These are phyloP conservation scores for Colletotrichum magnum DNA, from an alignment of 2,329 filamentous ascomycete species.

Conservation along the genomic window DNA sequence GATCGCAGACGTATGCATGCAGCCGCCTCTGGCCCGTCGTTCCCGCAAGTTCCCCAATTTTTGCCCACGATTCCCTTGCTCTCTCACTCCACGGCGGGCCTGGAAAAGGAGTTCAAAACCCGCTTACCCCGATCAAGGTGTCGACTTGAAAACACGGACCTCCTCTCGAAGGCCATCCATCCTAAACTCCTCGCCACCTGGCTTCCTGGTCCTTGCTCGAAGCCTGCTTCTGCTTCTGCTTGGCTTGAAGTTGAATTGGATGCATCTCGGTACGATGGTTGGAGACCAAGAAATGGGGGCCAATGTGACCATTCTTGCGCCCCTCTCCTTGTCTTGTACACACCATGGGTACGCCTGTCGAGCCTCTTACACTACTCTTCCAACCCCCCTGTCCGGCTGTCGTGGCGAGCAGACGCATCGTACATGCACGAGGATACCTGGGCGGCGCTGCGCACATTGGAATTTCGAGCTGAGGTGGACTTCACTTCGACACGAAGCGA, in stretches of 20 bases:
- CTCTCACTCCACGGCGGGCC: slow-evolving; percentile 29
- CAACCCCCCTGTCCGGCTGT: background rate
- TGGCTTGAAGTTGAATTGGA: slow-evolving; percentile 19
- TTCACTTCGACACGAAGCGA: no score
- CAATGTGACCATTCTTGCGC: slow-evolving; percentile 11
- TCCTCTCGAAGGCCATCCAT: slow-evolving; percentile 3
- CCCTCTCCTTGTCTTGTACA: background rate
- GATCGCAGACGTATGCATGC: slow-evolving; percentile 35
- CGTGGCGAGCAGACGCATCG: slow-evolving; percentile 1
- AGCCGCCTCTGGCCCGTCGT: slow-evolving; percentile 38
- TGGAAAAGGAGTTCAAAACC: slow-evolving; percentile 17
- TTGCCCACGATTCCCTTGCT: slow-evolving; percentile 37
- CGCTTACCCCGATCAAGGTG: slow-evolving; percentile 26
- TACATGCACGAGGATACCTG: background rate
- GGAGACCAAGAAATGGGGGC: slow-evolving; percentile 17
- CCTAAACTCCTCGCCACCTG: background rate
- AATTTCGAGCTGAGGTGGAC: background rate
- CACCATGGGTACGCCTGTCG: background rate
- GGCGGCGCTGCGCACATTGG: slow-evolving; percentile 1
- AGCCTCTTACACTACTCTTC: background rate
- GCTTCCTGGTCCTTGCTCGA: slow-evolving; percentile 15
- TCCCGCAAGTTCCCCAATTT: slow-evolving; percentile 37
- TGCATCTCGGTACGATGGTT: slow-evolving; percentile 15
- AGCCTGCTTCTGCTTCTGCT: slow-evolving; percentile 9
- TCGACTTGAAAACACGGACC: slow-evolving; percentile 24